Percentiles rank a stretch among this genome's conserved stretches.
Evolutionary conservation across 83 land plant genomes (phyloP).

Genomic region (Picea mariana): DNA sequence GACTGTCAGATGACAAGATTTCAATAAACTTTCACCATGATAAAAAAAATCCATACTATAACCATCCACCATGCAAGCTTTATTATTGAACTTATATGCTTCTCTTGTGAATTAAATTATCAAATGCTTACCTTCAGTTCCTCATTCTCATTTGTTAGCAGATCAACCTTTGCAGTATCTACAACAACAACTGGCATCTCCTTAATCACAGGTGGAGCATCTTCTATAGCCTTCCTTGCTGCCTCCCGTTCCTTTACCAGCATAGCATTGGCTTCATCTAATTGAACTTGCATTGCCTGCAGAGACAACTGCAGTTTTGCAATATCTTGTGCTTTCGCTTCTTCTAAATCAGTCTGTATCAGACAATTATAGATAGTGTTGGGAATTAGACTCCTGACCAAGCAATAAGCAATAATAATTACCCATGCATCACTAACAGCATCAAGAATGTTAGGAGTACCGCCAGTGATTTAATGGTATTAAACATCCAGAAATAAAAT

Average conservation of each 20-base stretch:
- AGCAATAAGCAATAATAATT: not conserved
- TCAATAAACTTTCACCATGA: not conserved
- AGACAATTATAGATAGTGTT: not conserved
- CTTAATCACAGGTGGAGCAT: constrained; percentile 70
- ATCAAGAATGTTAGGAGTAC: not conserved
- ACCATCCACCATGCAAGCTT: not conserved
- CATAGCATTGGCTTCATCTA: constrained; percentile 62
- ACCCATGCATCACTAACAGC: not conserved
- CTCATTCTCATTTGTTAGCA: constrained; percentile 73
- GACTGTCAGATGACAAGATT: not conserved
- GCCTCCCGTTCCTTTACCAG: constrained; percentile 68
- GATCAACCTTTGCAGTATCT: constrained; percentile 64
- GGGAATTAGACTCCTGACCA: not conserved
- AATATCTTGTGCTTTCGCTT: constrained; percentile 84
- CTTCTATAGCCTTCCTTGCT: constrained; percentile 60
- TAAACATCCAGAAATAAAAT: not conserved
- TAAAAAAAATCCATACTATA: not conserved
- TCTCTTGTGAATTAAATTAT: constrained; percentile 1
- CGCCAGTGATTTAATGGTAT: not conserved
- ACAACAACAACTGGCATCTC: constrained; percentile 56
- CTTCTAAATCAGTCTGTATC: constrained; percentile 78
- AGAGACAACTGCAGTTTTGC: constrained; percentile 65
- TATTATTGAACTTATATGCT: not conserved
- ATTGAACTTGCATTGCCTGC: constrained; percentile 59
- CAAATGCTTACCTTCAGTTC: constrained; percentile 72